Base-by-base conservation (phyloP, 129 eudicot genomes). In the Glebionis coronaria region DNA sequence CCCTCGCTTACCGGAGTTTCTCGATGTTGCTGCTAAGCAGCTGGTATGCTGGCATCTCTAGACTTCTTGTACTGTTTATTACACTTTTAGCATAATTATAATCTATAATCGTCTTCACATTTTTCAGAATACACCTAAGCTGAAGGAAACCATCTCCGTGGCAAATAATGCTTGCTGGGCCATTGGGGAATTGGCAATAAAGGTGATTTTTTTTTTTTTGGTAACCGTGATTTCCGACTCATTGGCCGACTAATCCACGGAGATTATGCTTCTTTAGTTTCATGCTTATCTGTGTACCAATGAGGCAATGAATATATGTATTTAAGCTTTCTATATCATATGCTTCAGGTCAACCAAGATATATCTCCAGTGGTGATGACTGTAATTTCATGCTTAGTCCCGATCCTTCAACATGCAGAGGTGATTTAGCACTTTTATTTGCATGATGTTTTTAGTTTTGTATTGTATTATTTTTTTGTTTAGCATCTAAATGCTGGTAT, bases 151-250 rank as follows among this genome's bases (percentile, higher is more conserved):
- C 61, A 73, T 86, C 53, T 93, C 99, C 58, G 99, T 89, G 52
- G 99, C 99, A 54, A 93, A 93, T 70, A 93, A 93, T 84, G 99
- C 99, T 70, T 93, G 99, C 65, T 93, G 99, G 99, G 99, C 99
- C 45, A 86, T 93, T 81, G 99, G 99, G 71, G 99, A 93, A 81
- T 78, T 89, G 65, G 99, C 99, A 55, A 78, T 93, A 63, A 93
- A 93, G 99, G 99, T 89, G 76, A 47, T 5, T 46, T 53, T 9
- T 11, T n/a, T n/a, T n/a, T n/a, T n/a, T n/a, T n/a, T n/a, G n/a
- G n/a, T n/a, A n/a, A n/a, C n/a, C n/a, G n/a, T n/a, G n/a, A n/a
- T n/a, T n/a, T n/a, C n/a, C n/a, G n/a, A n/a, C n/a, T n/a, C n/a
- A n/a, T n/a, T n/a, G n/a, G n/a, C n/a, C n/a, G n/a, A n/a, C n/a